Base-by-base conservation (phyloP, 208 protist genomes). In the Crithidia expoeki region DNA sequence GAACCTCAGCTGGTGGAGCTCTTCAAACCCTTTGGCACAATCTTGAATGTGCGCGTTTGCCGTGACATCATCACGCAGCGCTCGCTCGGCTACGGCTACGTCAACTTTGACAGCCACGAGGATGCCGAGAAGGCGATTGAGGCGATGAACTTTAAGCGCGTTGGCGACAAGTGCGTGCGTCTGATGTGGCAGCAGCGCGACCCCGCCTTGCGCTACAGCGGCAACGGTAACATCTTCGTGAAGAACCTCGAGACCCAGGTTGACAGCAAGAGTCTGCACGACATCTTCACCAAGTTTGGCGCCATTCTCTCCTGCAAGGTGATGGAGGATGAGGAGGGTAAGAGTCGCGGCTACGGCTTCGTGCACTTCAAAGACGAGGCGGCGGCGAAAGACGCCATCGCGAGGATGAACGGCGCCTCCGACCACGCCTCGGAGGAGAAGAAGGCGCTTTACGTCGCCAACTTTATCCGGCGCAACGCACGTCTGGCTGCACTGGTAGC, bases 141-240 rank as follows among this genome's bases (percentile, higher is more conserved):
- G 73, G 98, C 96, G 28, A 80, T 99, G 67, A 99, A 99, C 90
- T 99, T 99, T 84, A 98, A 92, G 47, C 76, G 72, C 44, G 94
- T 99, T 33, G 94, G 96, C 27, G 92, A 88, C 65, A 94, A 94
- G 58, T 97, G 97, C 56, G 94, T 98, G 69, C 98, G 98, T 52
- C 98, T 99, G 76, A 99, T 99, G 99, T 99, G 98, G 98, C 97
- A 96, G 69, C 98, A 99, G 85, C 94, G 98, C 58, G 98, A 99
- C 76, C 98, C 99, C 40, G 84, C 94, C 19, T 81, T 99, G 19
- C 95, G 99, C 69, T 98, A 99, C 83, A 98, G 93, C 49, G 98
- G 98, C 69, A 93, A 94, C 72, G 94, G 98, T 84, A 99, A 99
- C 89, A 93, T 99, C 67, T 99, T 99, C 79, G 98, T 99, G 62